Percentiles rank a stretch among this genome's conserved stretches.
phyloP scores from a whole-genome alignment of 106 monocot genomes.

The Gastrodia elata region DNA sequence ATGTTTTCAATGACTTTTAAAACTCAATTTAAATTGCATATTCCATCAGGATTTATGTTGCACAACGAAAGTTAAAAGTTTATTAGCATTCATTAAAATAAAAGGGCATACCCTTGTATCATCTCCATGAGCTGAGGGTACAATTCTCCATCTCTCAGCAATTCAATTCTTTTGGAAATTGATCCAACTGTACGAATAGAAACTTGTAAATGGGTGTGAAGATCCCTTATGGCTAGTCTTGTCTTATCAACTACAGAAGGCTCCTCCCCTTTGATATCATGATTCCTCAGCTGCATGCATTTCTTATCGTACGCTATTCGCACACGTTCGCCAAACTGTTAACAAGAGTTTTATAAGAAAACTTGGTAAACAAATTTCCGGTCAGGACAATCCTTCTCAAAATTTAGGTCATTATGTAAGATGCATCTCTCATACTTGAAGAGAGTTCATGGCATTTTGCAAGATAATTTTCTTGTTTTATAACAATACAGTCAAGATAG shows the following conservation, averaged over 20 bases:
- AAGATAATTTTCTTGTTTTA: neutral
- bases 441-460: neutral
- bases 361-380: neutral
- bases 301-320: conserved; percentile 86
- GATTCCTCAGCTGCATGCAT: conserved; percentile 64
- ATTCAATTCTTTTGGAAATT: conserved; percentile 69
- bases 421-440: neutral
- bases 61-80: neutral
- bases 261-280: conserved; percentile 64
- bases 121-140: conserved; percentile 76
- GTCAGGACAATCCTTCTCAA: neutral
- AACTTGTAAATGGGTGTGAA: conserved; percentile 65
- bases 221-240: conserved; percentile 51
- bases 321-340: conserved; percentile 74
- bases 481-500: neutral
- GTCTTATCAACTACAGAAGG: conserved; percentile 59
- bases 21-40: neutral
- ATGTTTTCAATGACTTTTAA: neutral
- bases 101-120: conserved; percentile 58
- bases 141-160: conserved; percentile 73
- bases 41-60: neutral
- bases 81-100: neutral
- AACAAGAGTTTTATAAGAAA: conserved; percentile 1
- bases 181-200: conserved; percentile 84
- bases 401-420: conserved; percentile 1